phyloP scores from a whole-genome alignment of 2,329 filamentous ascomycete species.

The Fusarium euwallaceae region DNA sequence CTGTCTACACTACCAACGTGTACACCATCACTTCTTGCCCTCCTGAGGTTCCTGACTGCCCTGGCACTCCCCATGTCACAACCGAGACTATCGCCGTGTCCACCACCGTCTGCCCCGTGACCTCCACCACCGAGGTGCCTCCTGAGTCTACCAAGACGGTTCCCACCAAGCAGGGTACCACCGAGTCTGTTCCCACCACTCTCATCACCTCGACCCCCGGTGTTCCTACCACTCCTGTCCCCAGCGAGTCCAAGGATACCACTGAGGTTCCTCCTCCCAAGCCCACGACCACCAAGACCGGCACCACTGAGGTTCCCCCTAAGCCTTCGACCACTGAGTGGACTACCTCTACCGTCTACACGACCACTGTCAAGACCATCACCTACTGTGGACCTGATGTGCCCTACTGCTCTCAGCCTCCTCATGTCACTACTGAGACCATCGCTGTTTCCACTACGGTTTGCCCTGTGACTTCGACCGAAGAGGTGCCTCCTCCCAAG shows the following conservation, averaged over 20 bases:
- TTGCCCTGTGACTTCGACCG: conserved; percentile 17
- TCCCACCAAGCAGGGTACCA: not conserved
- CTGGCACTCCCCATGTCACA: conserved; percentile 23
- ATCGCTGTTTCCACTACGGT: conserved; percentile 15
- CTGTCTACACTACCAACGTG: conserved; percentile 41
- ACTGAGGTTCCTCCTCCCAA: conserved; percentile 19
- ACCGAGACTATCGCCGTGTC: conserved; percentile 43
- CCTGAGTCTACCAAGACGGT: not conserved
- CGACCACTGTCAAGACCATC: conserved; percentile 11
- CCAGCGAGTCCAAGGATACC: not conserved
- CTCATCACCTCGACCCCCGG: conserved; percentile 3
- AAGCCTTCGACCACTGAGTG: not conserved
- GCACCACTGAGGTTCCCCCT: not conserved
- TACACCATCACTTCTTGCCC: conserved; percentile 38
- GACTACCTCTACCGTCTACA: conserved; percentile 22
- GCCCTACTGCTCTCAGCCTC: conserved; percentile 4
- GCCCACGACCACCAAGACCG: conserved; percentile 14
- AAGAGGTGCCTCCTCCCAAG: conserved; percentile 1
- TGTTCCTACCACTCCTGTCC: not conserved
- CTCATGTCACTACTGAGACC: conserved; percentile 21
- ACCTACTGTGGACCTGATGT: conserved; percentile 12
- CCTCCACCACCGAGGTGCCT: conserved; percentile 13
- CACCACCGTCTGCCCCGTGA: conserved; percentile 42
- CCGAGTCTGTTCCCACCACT: conserved; percentile 8
- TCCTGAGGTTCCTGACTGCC: conserved; percentile 39